phyloP scores from a whole-genome alignment of 345 rosid genomes.

The Gossypium bickii region DNA sequence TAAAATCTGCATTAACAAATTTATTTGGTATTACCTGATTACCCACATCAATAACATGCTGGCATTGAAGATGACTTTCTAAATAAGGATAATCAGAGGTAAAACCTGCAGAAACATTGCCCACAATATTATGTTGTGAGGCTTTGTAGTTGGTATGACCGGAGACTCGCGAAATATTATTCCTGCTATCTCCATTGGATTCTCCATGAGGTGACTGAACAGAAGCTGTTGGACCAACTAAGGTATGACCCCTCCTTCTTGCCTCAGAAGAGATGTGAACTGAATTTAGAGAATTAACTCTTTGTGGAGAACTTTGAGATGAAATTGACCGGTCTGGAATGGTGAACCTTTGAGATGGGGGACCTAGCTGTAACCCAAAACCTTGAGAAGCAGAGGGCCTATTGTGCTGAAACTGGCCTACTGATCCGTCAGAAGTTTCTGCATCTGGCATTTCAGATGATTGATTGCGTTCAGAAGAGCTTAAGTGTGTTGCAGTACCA shows the following conservation, averaged over 20 bases:
- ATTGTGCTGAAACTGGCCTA: constrained; percentile 48
- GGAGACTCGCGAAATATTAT: constrained; percentile 26
- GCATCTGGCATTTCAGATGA: constrained; percentile 44
- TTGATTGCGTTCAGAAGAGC: constrained; percentile 41
- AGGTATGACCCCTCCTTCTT: constrained; percentile 35
- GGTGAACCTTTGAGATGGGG: constrained; percentile 63
- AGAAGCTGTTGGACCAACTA: constrained; percentile 42
- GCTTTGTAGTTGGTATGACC: constrained; percentile 32
- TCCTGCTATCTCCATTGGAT: constrained; percentile 37
- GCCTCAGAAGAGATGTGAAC: constrained; percentile 31
- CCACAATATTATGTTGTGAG: constrained; percentile 22
- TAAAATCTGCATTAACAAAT: constrained; percentile 30
- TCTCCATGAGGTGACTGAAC: constrained; percentile 24
- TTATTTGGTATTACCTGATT: constrained; percentile 30
- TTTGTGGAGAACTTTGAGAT: constrained; percentile 39
- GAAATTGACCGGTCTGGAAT: constrained; percentile 29
- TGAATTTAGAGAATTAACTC: constrained; percentile 25
- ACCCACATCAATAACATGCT: constrained; percentile 32
- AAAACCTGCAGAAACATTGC: constrained; percentile 27
- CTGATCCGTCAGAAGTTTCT: constrained; percentile 48
- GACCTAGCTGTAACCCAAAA: constrained; percentile 74
- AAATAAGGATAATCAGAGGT: constrained; percentile 47
- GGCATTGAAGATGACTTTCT: constrained; percentile 40
- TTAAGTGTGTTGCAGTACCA: constrained; percentile 37
- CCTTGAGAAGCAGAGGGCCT: constrained; percentile 65